Base-by-base conservation (phyloP, 305 asterid species). In the Plantago coronopus region DNA sequence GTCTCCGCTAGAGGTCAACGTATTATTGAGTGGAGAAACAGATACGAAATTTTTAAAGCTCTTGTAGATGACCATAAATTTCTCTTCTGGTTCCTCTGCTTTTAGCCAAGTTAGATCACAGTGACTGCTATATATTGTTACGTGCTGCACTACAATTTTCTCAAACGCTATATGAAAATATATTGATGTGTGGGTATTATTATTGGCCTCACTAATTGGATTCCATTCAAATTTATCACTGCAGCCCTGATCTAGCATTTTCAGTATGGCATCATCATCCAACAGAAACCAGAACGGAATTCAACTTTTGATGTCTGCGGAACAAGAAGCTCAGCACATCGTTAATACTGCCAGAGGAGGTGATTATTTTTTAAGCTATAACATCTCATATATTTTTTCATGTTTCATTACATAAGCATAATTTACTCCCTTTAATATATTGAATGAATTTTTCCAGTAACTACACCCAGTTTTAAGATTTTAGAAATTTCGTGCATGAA, bases 271-370 rank as follows among this genome's bases (percentile, higher is more conserved):
- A n/a, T n/a, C n/a, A n/a, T n/a, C 84, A 61, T 51, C 87, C 73
- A 70, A 65, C 75, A 78, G 74, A 46, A 79, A 87, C 75, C 87
- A 79, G 79, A 83, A 79, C 64, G 85, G 85, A 55, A 71, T 89
- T 70, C 89, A 84, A 59, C 79, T 69, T 62, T 72, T 89, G 62
- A 51, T 82, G 68, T 80, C 80, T 62, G 95, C 87, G 48, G 97
- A 89, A 63, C 87, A 84, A 68, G 95, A 84, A 68, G 94, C 95
- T 64, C 88, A 83, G 75, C 85, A 75, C 61, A 79, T 84, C 55
- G 89, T 84, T 69, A 78, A 76, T 69, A 78, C 85, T 75, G 88
- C 96, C 51, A 83, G 79, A 79, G 69, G 69, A 43, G 88, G 96
- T 88, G 71, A 77, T 23, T 51, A 31, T 56, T 50, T 51, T 48